Evolutionary conservation across 148 eudicot species (phyloP).

Genomic region (Vaccinium darrowii): DNA sequence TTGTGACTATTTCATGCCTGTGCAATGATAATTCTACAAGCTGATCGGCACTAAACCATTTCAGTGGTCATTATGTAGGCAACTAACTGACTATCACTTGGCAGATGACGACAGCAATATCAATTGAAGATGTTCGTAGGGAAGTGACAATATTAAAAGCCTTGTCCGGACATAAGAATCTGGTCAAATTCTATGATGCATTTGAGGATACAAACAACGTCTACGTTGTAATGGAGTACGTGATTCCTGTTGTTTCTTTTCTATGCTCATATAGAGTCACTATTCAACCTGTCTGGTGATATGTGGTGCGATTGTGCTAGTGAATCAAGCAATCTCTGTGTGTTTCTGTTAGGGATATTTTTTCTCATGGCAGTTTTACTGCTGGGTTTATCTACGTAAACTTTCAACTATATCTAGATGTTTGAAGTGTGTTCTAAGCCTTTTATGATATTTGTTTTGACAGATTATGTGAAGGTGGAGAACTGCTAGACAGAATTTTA

Average conservation of each 20-base stretch:
- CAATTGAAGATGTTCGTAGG: constrained; percentile 97
- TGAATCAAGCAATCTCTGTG: neutral
- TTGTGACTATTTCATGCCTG: neutral
- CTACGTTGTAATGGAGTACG: constrained; percentile 97
- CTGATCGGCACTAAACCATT: neutral
- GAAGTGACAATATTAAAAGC: constrained; percentile 95
- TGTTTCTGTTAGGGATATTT: neutral
- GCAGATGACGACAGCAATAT: constrained; percentile 94
- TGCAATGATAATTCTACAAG: neutral
- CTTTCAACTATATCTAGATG: neutral
- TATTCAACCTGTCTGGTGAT: neutral
- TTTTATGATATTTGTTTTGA: constrained; percentile 15
- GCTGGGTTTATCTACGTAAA: neutral
- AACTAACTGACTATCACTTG: constrained; percentile 21
- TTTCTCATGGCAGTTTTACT: neutral
- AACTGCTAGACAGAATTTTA: constrained; percentile 84
- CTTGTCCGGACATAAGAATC: constrained; percentile 77
- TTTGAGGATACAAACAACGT: constrained; percentile 87
- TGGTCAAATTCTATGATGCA: constrained; percentile 79
- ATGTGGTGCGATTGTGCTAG: no score
- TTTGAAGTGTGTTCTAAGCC: neutral
- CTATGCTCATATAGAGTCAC: neutral
- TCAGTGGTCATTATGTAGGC: neutral
- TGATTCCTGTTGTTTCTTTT: constrained; percentile 7
- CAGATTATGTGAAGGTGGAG: constrained; percentile 99